Percentiles rank a stretch among this genome's conserved stretches.
Evolutionary conservation across 2,329 filamentous ascomycete species (phyloP).

Genomic region (Ambrosiella xylebori): DNA sequence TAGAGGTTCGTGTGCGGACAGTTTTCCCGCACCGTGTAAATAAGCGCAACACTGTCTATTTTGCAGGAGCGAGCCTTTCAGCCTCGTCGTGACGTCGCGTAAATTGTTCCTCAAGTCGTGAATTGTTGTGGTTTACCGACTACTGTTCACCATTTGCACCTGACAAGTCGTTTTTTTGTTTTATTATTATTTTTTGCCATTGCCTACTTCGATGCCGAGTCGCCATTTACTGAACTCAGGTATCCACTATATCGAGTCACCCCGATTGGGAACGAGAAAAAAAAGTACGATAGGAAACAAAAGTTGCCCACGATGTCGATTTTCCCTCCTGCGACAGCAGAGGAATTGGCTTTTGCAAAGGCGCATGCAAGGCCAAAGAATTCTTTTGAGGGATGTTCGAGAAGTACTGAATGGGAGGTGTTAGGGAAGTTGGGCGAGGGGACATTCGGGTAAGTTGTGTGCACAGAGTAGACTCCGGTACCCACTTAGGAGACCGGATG

Average conservation of each 20-base stretch:
- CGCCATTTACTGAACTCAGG: too few species aligned
- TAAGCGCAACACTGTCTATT: too few species aligned
- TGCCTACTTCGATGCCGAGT: too few species aligned
- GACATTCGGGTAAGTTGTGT: constrained; percentile 50
- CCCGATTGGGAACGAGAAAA: too few species aligned
- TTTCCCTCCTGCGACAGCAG: constrained; percentile 3
- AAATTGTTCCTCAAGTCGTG: neutral
- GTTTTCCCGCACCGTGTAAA: neutral
- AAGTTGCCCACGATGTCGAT: neutral
- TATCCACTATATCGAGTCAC: too few species aligned
- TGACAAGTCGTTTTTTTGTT: constrained; percentile 23
- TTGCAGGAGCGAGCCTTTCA: neutral
- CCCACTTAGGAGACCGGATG: neutral
- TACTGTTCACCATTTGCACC: too few species aligned
- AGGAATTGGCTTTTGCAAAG: constrained; percentile 33
- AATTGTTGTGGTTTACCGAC: neutral
- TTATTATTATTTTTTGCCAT: too few species aligned
- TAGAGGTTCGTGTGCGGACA: neutral
- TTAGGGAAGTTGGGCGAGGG: constrained; percentile 79
- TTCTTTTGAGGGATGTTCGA: constrained; percentile 71
- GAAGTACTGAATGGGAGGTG: constrained; percentile 63
- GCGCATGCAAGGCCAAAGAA: constrained; percentile 35
- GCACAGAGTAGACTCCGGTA: constrained; percentile 23
- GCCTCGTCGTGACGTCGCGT: neutral
- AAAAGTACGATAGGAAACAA: too few species aligned